phyloP scores from a whole-genome alignment of 257 asterid genomes.

The Schizonepeta tenuifolia region DNA sequence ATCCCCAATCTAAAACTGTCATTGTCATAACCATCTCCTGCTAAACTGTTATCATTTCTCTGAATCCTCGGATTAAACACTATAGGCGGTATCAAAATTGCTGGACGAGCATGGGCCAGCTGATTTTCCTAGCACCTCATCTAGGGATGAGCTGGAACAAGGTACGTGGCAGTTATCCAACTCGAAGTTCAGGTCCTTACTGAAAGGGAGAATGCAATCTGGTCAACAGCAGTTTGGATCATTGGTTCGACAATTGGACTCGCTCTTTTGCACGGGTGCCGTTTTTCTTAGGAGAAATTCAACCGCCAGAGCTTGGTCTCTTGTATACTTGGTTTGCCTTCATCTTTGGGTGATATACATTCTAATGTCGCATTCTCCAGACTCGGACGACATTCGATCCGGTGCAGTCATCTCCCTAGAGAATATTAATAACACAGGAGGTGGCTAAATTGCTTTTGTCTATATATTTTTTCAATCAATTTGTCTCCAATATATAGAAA shows the following conservation, averaged over 20 bases:
- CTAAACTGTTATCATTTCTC: background rate
- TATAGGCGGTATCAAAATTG: constrained; percentile 73
- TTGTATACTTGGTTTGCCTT: constrained; percentile 77
- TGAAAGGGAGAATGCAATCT: constrained; percentile 62
- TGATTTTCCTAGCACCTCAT: constrained; percentile 51
- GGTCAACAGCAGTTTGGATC: constrained; percentile 82
- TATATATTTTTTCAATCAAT: constrained; percentile 7
- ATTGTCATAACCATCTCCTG: background rate
- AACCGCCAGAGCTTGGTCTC: constrained; percentile 68
- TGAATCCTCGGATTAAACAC: constrained; percentile 26
- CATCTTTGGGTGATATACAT: constrained; percentile 89
- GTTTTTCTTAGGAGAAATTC: constrained; percentile 70
- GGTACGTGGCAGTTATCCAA: constrained; percentile 53
- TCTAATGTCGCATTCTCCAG: constrained; percentile 67
- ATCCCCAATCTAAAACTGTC: constrained; percentile 23
- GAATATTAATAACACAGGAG: constrained; percentile 79
- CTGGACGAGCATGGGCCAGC: constrained; percentile 61
- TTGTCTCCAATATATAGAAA: background rate
- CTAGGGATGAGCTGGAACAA: constrained; percentile 59
- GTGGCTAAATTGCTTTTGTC: constrained; percentile 40
- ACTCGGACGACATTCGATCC: constrained; percentile 53
- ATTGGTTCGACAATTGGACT: constrained; percentile 77
- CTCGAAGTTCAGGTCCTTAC: constrained; percentile 58
- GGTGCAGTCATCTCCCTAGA: constrained; percentile 76
- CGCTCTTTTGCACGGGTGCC: constrained; percentile 72